These are phyloP conservation scores for Trypanosoma vivax DNA, from an alignment of 208 protist species.

Conservation along the genomic window DNA sequence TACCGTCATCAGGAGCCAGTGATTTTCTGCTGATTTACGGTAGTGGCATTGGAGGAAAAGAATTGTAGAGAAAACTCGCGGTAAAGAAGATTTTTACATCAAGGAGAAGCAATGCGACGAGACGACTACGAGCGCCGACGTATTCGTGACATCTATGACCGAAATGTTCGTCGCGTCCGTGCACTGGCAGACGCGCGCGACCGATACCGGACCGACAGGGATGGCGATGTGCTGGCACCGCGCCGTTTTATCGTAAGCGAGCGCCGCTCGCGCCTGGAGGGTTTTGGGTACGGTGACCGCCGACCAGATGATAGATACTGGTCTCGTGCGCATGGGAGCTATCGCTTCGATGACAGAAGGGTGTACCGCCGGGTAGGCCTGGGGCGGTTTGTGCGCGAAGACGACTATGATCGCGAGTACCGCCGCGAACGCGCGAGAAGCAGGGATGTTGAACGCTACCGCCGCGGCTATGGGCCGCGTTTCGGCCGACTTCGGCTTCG, in stretches of 20 bases:
- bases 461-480: conserved; percentile 8
- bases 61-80: neutral
- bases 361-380: conserved; percentile 54
- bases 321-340: conserved; percentile 3
- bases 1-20: neutral
- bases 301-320: conserved; percentile 43
- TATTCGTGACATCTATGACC: conserved; percentile 74
- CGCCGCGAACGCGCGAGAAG: conserved; percentile 39
- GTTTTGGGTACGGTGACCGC: conserved; percentile 70
- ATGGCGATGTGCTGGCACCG: conserved; percentile 47
- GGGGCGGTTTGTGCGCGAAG: conserved; percentile 74
- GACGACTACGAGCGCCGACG: conserved; percentile 74
- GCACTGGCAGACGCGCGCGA: conserved; percentile 72
- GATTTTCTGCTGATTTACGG: neutral
- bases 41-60: neutral
- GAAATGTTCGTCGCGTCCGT: conserved; percentile 63
- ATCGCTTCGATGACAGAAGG: conserved; percentile 55
- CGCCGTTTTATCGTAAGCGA: conserved; percentile 78
- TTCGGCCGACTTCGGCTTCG: conserved; percentile 22
- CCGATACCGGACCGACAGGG: conserved; percentile 31
- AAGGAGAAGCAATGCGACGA: conserved; percentile 36
- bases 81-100: conserved; percentile 1
- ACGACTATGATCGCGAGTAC: conserved; percentile 55
- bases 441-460: conserved; percentile 3
- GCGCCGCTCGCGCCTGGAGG: conserved; percentile 56